These are phyloP conservation scores for Fusarium annulatum DNA, from an alignment of 2,329 filamentous ascomycete genomes.

Conservation along the genomic window DNA sequence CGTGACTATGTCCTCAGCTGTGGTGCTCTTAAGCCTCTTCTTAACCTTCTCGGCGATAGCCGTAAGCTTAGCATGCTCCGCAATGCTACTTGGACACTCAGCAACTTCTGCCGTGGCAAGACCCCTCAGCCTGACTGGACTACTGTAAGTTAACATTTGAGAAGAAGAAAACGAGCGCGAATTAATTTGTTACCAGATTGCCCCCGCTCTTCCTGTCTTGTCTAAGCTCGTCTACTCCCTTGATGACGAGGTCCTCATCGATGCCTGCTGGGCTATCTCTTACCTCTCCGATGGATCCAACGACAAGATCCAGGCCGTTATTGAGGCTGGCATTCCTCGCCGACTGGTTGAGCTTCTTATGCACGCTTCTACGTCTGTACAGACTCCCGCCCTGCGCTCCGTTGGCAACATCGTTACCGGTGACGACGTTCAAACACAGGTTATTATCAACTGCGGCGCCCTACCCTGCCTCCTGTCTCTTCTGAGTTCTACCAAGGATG, in stretches of 20 bases:
- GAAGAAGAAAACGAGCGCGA: background rate
- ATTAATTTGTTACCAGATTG: slow-evolving; percentile 70
- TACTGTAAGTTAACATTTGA: slow-evolving; percentile 71
- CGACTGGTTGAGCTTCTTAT: slow-evolving; percentile 96
- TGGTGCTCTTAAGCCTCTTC: slow-evolving; percentile 89
- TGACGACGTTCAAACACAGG: slow-evolving; percentile 98
- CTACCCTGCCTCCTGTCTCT: slow-evolving; percentile 92
- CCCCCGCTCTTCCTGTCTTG: slow-evolving; percentile 92
- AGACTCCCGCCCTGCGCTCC: slow-evolving; percentile 95
- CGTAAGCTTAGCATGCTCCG: slow-evolving; percentile 99
- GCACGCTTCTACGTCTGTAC: slow-evolving; percentile 97
- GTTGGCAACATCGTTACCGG: slow-evolving; percentile 99
- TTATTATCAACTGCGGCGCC: slow-evolving; percentile 98
- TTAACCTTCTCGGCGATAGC: slow-evolving; percentile 92
- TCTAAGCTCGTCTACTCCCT: slow-evolving; percentile 98
- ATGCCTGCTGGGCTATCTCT: slow-evolving; percentile 99
- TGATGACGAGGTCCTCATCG: slow-evolving; percentile 97
- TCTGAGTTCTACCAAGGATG: slow-evolving; percentile 96
- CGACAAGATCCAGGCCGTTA: slow-evolving; percentile 99
- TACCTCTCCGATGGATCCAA: slow-evolving; percentile 98
- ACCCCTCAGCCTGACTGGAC: slow-evolving; percentile 98
- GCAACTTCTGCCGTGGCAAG: slow-evolving; percentile 99
- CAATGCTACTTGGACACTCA: slow-evolving; percentile 98
- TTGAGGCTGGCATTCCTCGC: slow-evolving; percentile 96
- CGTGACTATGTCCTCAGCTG: slow-evolving; percentile 95